Evolutionary conservation across 805 yeast genomes (phyloP).

Genomic region (Phaffomyces thermotolerans): DNA sequence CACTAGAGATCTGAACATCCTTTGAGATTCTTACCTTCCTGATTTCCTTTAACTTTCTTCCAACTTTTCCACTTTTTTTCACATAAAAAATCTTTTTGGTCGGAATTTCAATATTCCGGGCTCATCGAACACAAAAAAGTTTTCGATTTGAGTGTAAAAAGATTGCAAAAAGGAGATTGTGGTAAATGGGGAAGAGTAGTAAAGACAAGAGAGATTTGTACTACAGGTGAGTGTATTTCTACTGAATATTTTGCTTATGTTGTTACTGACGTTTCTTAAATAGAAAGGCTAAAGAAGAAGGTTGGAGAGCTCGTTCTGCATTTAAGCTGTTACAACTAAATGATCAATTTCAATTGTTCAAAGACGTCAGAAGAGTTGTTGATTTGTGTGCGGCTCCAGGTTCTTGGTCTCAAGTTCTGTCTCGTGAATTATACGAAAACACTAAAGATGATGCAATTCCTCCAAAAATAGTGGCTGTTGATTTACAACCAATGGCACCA

Average conservation of each 20-base stretch:
- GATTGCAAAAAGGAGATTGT: too few species aligned
- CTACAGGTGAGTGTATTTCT: constrained; percentile 34
- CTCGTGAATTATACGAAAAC: constrained; percentile 52
- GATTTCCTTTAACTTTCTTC: too few species aligned
- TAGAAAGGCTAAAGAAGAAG: constrained; percentile 94
- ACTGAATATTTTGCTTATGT: too few species aligned
- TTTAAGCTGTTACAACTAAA: constrained; percentile 86
- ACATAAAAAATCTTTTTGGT: not conserved
- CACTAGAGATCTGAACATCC: constrained; percentile 1
- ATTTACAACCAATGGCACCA: constrained; percentile 95
- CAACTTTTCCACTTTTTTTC: too few species aligned
- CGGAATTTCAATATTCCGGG: not conserved
- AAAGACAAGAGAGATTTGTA: constrained; percentile 92
- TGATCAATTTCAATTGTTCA: constrained; percentile 77
- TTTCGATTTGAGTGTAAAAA: not conserved
- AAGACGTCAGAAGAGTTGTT: constrained; percentile 73
- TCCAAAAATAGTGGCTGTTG: constrained; percentile 87
- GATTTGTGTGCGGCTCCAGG: constrained; percentile 99
- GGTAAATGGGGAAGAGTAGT: constrained; percentile 80
- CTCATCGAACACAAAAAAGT: not conserved
- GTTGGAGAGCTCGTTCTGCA: constrained; percentile 96
- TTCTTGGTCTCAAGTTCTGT: constrained; percentile 94
- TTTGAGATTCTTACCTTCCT: not conserved
- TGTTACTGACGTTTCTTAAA: constrained; percentile 8
- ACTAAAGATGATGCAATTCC: constrained; percentile 28